These are phyloP conservation scores for Lasiosphaeriaceae sp. DNA, from an alignment of 495 filamentous ascomycete genomes.

Conservation along the genomic window DNA sequence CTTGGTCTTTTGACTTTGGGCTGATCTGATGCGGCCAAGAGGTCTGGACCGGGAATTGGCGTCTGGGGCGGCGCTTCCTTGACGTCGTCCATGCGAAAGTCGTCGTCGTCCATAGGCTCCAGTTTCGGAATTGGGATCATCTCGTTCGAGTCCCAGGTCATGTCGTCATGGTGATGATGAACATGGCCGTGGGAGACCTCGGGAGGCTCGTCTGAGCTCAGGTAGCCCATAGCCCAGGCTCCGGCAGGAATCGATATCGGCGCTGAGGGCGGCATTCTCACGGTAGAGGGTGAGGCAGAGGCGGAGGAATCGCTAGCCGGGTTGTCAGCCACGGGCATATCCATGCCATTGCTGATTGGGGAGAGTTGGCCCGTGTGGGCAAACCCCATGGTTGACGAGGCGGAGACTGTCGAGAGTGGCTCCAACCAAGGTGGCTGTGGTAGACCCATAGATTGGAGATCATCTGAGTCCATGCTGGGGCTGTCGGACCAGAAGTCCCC, in stretches of 20 bases:
- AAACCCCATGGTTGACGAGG: slow-evolving; percentile 22
- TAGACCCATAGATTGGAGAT: slow-evolving; percentile 31
- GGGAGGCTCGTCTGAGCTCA: slow-evolving; percentile 26
- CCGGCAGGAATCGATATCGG: slow-evolving; percentile 28
- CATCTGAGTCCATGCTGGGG: slow-evolving; percentile 42
- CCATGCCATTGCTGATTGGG: slow-evolving; percentile 47
- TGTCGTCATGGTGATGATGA: slow-evolving; percentile 25
- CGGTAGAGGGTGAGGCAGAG: slow-evolving; percentile 28
- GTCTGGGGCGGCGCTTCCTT: slow-evolving; percentile 40
- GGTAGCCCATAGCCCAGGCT: slow-evolving; percentile 32
- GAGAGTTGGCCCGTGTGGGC: slow-evolving; percentile 44
- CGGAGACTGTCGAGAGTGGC: slow-evolving; percentile 22
- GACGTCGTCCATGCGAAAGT: slow-evolving; percentile 44
- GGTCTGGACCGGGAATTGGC: slow-evolving; percentile 16
- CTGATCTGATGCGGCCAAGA: slow-evolving; percentile 13
- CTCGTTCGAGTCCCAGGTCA: slow-evolving; percentile 39
- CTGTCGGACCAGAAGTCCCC: slow-evolving; percentile 43
- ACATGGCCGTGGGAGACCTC: slow-evolving; percentile 5
- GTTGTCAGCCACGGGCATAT: slow-evolving; percentile 24
- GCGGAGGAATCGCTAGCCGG: slow-evolving; percentile 23
- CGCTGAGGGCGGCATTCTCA: slow-evolving; percentile 30
- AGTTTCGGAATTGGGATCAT: slow-evolving; percentile 38
- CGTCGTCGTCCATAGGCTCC: slow-evolving; percentile 46
- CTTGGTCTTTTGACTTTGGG: slow-evolving; percentile 55
- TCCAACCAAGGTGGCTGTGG: slow-evolving; percentile 37